Evolutionary conservation across 108 stramenopile species (phyloP).

Genomic region (Asterionellopsis glacialis): DNA sequence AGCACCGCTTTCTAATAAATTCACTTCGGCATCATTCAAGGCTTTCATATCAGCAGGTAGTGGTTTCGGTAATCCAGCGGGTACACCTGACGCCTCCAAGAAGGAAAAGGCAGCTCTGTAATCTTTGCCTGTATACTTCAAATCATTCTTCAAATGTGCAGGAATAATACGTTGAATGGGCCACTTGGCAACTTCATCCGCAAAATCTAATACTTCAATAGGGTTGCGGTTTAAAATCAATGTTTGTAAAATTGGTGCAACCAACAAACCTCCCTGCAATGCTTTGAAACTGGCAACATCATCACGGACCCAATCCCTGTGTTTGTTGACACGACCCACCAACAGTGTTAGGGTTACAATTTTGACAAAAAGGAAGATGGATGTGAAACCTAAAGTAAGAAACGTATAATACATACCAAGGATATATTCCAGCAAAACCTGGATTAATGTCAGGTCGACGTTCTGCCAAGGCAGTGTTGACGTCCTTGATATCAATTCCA

Average conservation of each 20-base stretch:
- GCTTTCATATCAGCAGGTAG: conserved; percentile 73
- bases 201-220: conserved; percentile 80
- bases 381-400: too few species aligned
- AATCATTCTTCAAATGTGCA: conserved; percentile 86
- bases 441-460: conserved; percentile 78
- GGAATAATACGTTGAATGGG: conserved; percentile 82
- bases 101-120: conserved; percentile 86
- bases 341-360: too few species aligned
- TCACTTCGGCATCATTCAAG: conserved; percentile 72
- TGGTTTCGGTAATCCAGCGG: conserved; percentile 70
- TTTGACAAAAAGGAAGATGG: too few species aligned
- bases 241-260: conserved; percentile 91
- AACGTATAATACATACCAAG: conserved; percentile 30
- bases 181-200: conserved; percentile 81
- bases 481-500: conserved; percentile 74
- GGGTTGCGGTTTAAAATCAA: conserved; percentile 87
- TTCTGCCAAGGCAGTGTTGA: conserved; percentile 57
- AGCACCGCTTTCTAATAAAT: conserved; percentile 71
- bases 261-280: conserved; percentile 78
- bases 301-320: conserved; percentile 69
- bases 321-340: too few species aligned
- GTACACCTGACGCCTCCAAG: conserved; percentile 75
- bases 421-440: conserved; percentile 81
- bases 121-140: conserved; percentile 70
- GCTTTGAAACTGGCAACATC: conserved; percentile 78